Percentiles rank a stretch among this genome's conserved stretches.
Conservation (phyloP, 768 basidiomycete species). For the Suillus subalutaceus region DNA sequence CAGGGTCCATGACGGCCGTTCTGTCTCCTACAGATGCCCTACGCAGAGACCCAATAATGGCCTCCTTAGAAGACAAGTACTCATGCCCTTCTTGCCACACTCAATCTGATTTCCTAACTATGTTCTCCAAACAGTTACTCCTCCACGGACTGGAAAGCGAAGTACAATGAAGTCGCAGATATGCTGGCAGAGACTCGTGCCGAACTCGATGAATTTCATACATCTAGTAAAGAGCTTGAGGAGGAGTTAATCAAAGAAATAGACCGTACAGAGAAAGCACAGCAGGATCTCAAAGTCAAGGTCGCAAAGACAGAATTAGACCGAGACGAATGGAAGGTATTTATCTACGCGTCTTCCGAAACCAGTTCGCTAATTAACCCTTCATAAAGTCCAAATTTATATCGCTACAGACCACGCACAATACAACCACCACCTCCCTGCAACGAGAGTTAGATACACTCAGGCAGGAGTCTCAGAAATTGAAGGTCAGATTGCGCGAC, state of each 20-base stretch:
- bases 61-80: constrained; percentile 69
- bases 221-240: constrained; percentile 88
- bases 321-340: constrained; percentile 92
- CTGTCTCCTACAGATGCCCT: constrained; percentile 62
- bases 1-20: constrained; percentile 59
- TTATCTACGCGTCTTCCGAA: constrained; percentile 22
- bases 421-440: constrained; percentile 86
- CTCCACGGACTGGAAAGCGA: constrained; percentile 72
- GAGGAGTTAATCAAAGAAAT: constrained; percentile 92
- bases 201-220: constrained; percentile 87
- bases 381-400: constrained; percentile 73
- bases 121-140: constrained; percentile 48
- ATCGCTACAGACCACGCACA: constrained; percentile 86
- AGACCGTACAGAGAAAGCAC: constrained; percentile 82
- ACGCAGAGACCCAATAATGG: constrained; percentile 59
- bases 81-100: constrained; percentile 18
- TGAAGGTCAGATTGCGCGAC: constrained; percentile 79
- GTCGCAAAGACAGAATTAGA: constrained; percentile 71
- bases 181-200: constrained; percentile 83
- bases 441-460: constrained; percentile 89
- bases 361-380: constrained; percentile 10
- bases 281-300: constrained; percentile 78
- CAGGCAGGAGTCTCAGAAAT: constrained; percentile 70
- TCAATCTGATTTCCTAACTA: constrained; percentile 20
- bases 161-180: constrained; percentile 81